These are phyloP conservation scores for Anisodus tanguticus DNA, from an alignment of 257 asterid species.

Conservation along the genomic window DNA sequence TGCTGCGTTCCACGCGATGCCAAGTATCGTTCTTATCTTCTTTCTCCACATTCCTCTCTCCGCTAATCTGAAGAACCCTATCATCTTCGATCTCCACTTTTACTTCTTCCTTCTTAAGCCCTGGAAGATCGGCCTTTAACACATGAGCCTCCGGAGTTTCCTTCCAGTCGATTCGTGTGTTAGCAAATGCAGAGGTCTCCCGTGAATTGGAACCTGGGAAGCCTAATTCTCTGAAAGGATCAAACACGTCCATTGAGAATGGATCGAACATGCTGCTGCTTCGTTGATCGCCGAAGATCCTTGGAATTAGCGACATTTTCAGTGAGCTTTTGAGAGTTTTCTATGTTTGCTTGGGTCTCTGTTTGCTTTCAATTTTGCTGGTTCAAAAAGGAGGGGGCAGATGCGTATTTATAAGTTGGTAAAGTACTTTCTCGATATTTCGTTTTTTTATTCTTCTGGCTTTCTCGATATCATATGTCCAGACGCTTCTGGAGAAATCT, in stretches of 20 bases:
- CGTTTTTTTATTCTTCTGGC: background rate
- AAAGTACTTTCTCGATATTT: background rate
- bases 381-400: background rate
- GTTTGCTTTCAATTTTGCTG: background rate
- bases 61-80: background rate
- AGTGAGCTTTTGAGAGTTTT: background rate
- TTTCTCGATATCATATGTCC: background rate
- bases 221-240: background rate
- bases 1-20: background rate
- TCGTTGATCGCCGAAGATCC: background rate
- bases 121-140: slow-evolving; percentile 8
- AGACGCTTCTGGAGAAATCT: background rate
- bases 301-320: slow-evolving; percentile 4
- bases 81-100: slow-evolving; percentile 12
- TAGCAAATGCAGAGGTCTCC: background rate
- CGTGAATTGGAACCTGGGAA: background rate
- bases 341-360: background rate
- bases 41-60: background rate
- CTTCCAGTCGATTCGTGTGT: background rate
- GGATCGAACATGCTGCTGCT: background rate
- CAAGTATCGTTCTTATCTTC: background rate
- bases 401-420: background rate
- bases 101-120: slow-evolving; percentile 2
- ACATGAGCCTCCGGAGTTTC: slow-evolving; percentile 27
- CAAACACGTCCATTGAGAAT: background rate